Base-by-base conservation (phyloP, 139 green algal species). In the Chlorella vulgaris region DNA sequence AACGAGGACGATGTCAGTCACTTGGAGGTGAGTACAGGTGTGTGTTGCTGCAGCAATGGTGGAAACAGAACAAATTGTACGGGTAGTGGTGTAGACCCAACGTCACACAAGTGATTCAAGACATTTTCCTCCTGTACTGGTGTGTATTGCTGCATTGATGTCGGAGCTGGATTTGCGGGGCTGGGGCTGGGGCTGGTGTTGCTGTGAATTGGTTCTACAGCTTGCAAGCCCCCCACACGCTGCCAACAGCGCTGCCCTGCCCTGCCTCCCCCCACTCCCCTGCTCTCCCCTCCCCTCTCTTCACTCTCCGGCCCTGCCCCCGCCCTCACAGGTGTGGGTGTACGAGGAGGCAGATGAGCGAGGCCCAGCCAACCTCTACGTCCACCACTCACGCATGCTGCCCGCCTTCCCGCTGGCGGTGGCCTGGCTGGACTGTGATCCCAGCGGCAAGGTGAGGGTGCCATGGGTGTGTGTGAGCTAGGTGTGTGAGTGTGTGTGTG, bases 371-470 rank as follows among this genome's bases (percentile, higher is more conserved):
- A 97, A 98, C 83, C 76, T 96, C 42, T 99, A 97, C 81, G 96
- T 99, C 31, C 96, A 99, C 83, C 96, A 99, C 79, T 94, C 98
- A 68, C 84, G 99, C 74, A 86, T 99, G 86, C 90, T 99, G 39
- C 93, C 96, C 26, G 91, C 93, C 29, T 99, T 99, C 81, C 96
- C 96, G 15, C 92, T 99, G 22, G 89, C 79, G 19, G 47, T 99
- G 26, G 89, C 95, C 0, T 98, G 96, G 96, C 83, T 97, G 86
- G 91, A 97, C 79, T 95, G 88, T 78, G 78, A 92, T 78, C 88
- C 92, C 4, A 36, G 29, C 15, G 80, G 73, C 22, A 62, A 35
- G 29, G 63, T 73, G 67, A 70, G 58, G n/a, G 18, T 1, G 22
- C 19, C 35, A 19, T 68, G 19, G 8, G 21, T 42, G 76, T 38